These are phyloP conservation scores for Calamus simplicifolius DNA, from an alignment of 176 grass and related monocot genomes.

Conservation along the genomic window DNA sequence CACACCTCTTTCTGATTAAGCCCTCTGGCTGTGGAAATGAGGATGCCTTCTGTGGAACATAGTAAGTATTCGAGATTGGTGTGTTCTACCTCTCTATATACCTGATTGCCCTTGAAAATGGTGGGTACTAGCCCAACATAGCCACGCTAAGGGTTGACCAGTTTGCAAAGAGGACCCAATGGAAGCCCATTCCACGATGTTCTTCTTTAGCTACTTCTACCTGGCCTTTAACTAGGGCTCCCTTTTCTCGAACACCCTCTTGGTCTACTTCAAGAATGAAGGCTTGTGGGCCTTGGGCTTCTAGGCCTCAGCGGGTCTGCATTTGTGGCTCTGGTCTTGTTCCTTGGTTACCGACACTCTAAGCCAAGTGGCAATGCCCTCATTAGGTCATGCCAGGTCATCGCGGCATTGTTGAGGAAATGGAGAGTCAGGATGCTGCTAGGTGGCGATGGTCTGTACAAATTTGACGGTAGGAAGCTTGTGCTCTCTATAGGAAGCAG, in stretches of 20 bases:
- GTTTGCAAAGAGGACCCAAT: constrained; percentile 2
- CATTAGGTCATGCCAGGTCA: neutral
- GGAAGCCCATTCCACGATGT: neutral
- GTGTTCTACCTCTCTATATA: constrained; percentile 15
- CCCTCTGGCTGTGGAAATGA: neutral
- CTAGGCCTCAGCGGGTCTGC: constrained; percentile 2
- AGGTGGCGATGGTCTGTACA: neutral
- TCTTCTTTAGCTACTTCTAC: constrained; percentile 15
- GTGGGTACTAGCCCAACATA: no score
- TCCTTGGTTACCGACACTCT: constrained; percentile 1
- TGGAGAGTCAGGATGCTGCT: neutral
- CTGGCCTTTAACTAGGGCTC: constrained; percentile 10
- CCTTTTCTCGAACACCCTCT: constrained; percentile 10
- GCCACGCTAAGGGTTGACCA: constrained; percentile 10
- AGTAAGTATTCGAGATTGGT: neutral
- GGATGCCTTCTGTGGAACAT: neutral
- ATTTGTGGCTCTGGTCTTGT: neutral
- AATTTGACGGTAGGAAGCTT: neutral
- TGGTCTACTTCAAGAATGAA: constrained; percentile 8
- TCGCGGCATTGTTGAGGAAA: constrained; percentile 7
- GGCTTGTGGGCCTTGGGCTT: constrained; percentile 13
- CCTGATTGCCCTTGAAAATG: no score
- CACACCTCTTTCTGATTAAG: constrained; percentile 5
- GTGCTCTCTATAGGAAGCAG: no score
- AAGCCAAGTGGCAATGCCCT: constrained; percentile 4